Conservation (phyloP, 1,139 yeast species). For the Yamadazyma songkhlaensis region DNA sequence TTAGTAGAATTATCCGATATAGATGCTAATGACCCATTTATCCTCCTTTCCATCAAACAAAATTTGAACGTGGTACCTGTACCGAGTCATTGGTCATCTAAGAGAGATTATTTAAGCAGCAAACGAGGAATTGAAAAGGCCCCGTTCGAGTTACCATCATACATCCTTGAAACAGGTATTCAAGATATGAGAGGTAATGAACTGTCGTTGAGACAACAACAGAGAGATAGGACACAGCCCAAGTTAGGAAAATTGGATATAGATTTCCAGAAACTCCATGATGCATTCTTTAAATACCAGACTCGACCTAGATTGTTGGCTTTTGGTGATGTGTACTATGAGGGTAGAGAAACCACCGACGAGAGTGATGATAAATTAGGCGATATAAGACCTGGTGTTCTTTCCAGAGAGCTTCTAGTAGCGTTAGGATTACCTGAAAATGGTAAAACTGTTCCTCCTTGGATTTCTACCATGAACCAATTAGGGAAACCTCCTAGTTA, state of each 20-base stretch:
- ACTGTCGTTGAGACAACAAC: conserved; percentile 62
- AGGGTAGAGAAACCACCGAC: conserved; percentile 65
- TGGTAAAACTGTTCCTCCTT: conserved; percentile 61
- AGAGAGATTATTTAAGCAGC: conserved; percentile 74
- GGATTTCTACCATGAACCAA: conserved; percentile 71
- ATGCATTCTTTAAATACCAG: conserved; percentile 83
- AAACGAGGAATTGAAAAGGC: conserved; percentile 68
- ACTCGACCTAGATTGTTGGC: conserved; percentile 65
- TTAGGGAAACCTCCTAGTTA: conserved; percentile 88
- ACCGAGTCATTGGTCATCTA: conserved; percentile 82
- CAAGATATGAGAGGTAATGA: conserved; percentile 74
- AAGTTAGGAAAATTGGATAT: conserved; percentile 84
- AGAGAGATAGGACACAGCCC: conserved; percentile 86
- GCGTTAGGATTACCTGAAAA: conserved; percentile 72
- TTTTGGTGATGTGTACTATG: conserved; percentile 79
- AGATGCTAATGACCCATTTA: conserved; percentile 76
- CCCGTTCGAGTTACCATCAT: conserved; percentile 76
- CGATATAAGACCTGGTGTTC: conserved; percentile 62
- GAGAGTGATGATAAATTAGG: conserved; percentile 34
- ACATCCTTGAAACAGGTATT: conserved; percentile 81
- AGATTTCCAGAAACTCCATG: conserved; percentile 78
- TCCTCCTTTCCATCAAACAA: conserved; percentile 64
- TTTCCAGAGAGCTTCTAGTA: conserved; percentile 54
- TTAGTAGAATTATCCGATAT: conserved; percentile 84
- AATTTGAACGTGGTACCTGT: conserved; percentile 69